Base-by-base conservation (phyloP, 2,329 filamentous ascomycete genomes). In the Claviceps capensis region DNA sequence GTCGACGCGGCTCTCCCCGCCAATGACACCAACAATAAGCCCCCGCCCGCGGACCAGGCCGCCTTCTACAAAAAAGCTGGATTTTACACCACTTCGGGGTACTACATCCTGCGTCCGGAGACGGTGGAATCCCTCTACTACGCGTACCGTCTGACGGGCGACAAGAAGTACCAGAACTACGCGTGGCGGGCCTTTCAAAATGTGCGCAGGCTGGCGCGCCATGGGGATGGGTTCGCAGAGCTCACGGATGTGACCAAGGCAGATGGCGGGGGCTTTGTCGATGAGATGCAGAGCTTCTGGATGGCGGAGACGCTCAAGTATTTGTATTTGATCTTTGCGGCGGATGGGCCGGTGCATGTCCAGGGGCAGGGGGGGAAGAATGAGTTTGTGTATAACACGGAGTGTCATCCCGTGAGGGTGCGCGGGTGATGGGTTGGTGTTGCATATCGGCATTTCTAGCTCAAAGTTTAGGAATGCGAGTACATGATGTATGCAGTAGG, bases 251-350 rank as follows among this genome's bases (percentile, higher is more conserved):
- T 94, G 46, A 87, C 85, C 58, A 69, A 67, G 3, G 59, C 62
- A 3, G 73, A 72, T 34, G 86, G 86, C 9, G 85, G 85, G 1
- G 66, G 68, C 0, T 80, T 76, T 54, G 66, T 67, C 43, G 79
- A 95, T 64, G 83, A 84, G 64, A 85, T 91, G 73, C 87, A 95
- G 69, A 90, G 85, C 60, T 95, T 93, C 70, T 83, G 86, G 72
- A 88, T 94, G 65, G 88, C 88, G 0, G 88, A 95, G 71, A 85
- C 89, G 56, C 64, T 95, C 65, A 95, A 95, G 74, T 94, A 94
- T 65, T 72, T 77, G 52, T 94, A 86, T 68, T 65, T 94, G 59
- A 85, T 86, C 53, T 80, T 82, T 62, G 74, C 78, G 0, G 70
- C 68, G 63, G 84, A 87, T 36, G 79, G 74, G 2, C 62, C 65